These are phyloP conservation scores for Immersiella caudata DNA, from an alignment of 495 filamentous ascomycete species.

Conservation along the genomic window DNA sequence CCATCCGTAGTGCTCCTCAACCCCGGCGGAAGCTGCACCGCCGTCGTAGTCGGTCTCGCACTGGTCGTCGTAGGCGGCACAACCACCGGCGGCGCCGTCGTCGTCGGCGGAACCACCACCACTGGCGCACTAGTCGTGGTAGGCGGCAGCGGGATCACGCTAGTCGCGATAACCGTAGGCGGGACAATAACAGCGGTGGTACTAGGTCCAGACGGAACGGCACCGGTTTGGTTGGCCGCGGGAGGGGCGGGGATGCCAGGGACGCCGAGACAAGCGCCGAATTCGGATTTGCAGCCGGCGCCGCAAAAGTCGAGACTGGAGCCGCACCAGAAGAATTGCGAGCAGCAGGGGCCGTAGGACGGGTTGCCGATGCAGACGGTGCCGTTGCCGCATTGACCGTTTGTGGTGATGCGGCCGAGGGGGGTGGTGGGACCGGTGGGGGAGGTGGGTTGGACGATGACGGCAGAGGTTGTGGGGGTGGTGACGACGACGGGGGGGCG, in stretches of 20 bases:
- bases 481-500: slow-evolving; percentile 9
- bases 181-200: background rate
- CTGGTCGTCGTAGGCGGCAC: slow-evolving; percentile 16
- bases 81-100: slow-evolving; percentile 2
- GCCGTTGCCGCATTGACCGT: slow-evolving; percentile 42
- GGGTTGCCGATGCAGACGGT: slow-evolving; percentile 38
- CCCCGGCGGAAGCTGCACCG: slow-evolving; percentile 28
- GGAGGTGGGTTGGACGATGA: slow-evolving; percentile 8
- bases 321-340: slow-evolving; percentile 55
- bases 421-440: slow-evolving; percentile 14
- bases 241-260: slow-evolving; percentile 17
- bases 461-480: slow-evolving; percentile 3
- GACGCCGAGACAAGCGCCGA: slow-evolving; percentile 39
- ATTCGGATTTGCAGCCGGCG: slow-evolving; percentile 51
- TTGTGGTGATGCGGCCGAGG: slow-evolving; percentile 28
- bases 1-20: slow-evolving; percentile 33
- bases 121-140: background rate
- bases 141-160: background rate
- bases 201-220: background rate
- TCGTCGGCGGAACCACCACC: background rate
- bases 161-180: background rate
- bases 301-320: slow-evolving; percentile 53
- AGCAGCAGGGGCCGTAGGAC: slow-evolving; percentile 44
- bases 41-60: slow-evolving; percentile 15
- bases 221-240: slow-evolving; percentile 19